Evolutionary conservation across 495 filamentous ascomycete genomes (phyloP).

Genomic region (Parachaetomium inaequale): DNA sequence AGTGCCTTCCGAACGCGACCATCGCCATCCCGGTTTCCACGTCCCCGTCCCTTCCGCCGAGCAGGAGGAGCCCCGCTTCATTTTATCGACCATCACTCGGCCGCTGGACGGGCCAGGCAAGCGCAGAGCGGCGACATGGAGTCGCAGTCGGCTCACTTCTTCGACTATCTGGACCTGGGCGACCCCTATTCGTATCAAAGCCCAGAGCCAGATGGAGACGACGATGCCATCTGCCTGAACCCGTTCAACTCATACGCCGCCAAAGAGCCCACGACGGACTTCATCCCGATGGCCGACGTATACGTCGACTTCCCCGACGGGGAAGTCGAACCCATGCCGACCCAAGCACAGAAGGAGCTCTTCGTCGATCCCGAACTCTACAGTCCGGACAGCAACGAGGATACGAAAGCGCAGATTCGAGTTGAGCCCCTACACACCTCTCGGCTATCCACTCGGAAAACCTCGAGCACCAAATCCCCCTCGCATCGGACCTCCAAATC

Average conservation of each 20-base stretch:
- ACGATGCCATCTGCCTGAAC: conserved; percentile 13
- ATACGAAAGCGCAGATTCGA: conserved; percentile 23
- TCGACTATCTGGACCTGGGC: conserved; percentile 30
- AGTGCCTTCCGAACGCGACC: too few relatives aligned
- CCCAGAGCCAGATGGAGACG: conserved; percentile 19
- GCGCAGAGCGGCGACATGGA: conserved; percentile 24
- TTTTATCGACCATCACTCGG: not conserved
- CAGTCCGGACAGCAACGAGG: conserved; percentile 20
- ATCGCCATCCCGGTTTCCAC: not conserved
- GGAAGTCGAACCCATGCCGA: conserved; percentile 19
- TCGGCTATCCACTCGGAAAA: conserved; percentile 22
- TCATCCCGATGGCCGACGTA: conserved; percentile 9
- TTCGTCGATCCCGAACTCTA: conserved; percentile 31
- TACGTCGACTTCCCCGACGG: conserved; percentile 25
- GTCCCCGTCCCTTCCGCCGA: too few relatives aligned
- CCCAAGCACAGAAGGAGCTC: conserved; percentile 16
- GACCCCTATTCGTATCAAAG: conserved; percentile 26
- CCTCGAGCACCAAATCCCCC: conserved; percentile 27
- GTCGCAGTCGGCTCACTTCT: conserved; percentile 28
- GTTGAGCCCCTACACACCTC: conserved; percentile 20
- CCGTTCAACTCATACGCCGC: conserved; percentile 17
- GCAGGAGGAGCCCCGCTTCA: too few relatives aligned
- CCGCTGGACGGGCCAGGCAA: not conserved
- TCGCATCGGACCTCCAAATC: conserved; percentile 25
- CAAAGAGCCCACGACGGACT: not conserved